Percentiles rank a stretch among this genome's conserved stretches.
phyloP scores from a whole-genome alignment of 257 asterid species.

The Catharanthus roseus region DNA sequence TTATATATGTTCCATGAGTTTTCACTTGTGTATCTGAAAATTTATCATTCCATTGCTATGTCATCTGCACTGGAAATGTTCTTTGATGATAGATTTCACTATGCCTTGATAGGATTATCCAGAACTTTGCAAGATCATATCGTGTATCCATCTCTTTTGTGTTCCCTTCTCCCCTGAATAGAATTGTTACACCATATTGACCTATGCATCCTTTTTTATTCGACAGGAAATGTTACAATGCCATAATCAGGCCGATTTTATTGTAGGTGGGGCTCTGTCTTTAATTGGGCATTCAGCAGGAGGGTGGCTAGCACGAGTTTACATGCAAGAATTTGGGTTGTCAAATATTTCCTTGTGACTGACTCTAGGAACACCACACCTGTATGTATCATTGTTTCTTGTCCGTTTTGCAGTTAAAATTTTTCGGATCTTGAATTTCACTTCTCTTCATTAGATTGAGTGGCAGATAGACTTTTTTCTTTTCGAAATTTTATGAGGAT shows the following conservation, averaged over 20 bases:
- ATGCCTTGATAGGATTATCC: background rate
- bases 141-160: background rate
- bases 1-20: too few relatives aligned
- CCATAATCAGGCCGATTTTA: slow-evolving; percentile 32
- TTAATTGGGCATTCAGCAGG: slow-evolving; percentile 95
- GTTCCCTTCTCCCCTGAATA: background rate
- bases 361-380: slow-evolving; percentile 95
- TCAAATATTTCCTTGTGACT: slow-evolving; percentile 60
- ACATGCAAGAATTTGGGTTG: slow-evolving; percentile 69
- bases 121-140: background rate
- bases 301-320: slow-evolving; percentile 94
- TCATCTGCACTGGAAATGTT: too few relatives aligned
- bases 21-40: too few relatives aligned
- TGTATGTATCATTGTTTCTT: slow-evolving; percentile 37
- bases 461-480: too few relatives aligned
- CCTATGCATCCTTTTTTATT: slow-evolving; percentile 21
- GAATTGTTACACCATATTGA: slow-evolving; percentile 10
- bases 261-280: slow-evolving; percentile 67
- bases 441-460: too few relatives aligned
- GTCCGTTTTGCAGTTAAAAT: background rate
- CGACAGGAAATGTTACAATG: slow-evolving; percentile 24
- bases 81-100: too few relatives aligned
- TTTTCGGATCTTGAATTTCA: slow-evolving; percentile 3
- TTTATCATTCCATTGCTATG: too few relatives aligned
- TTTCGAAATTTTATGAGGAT: background rate